Conservation (phyloP, 148 eudicot species). For the Fallopia convolvulus region DNA sequence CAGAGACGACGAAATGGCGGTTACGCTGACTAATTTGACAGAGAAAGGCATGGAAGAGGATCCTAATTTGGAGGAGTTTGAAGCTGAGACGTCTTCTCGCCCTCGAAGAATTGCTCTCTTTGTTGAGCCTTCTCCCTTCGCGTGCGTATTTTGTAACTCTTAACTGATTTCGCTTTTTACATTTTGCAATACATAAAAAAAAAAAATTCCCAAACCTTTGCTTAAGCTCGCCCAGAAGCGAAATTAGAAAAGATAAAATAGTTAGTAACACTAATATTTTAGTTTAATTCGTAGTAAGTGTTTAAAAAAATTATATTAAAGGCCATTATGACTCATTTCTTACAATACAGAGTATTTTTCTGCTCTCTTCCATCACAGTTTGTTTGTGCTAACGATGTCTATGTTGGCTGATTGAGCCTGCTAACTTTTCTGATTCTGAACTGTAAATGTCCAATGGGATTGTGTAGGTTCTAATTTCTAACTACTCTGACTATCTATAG, state of each 20-base stretch:
- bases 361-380: background rate
- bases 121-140: conserved; percentile 97
- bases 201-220: too few species aligned
- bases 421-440: background rate
- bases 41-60: conserved; percentile 40
- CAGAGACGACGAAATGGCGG: conserved; percentile 26
- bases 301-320: too few species aligned
- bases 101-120: conserved; percentile 95
- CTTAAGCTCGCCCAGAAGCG: too few species aligned
- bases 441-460: background rate
- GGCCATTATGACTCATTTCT: too few species aligned
- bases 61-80: conserved; percentile 43
- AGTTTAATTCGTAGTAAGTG: too few species aligned
- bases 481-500: background rate
- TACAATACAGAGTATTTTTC: background rate
- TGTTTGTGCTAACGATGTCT: background rate
- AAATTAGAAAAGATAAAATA: too few species aligned
- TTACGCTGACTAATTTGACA: conserved; percentile 23
- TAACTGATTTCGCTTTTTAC: too few species aligned
- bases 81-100: conserved; percentile 20
- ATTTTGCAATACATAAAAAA: too few species aligned
- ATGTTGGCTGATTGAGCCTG: background rate
- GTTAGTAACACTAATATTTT: too few species aligned
- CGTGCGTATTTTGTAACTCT: conserved; percentile 45
- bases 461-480: background rate